Evolutionary conservation across 257 asterid genomes (phyloP).

Genomic region (Jacaranda copaia): DNA sequence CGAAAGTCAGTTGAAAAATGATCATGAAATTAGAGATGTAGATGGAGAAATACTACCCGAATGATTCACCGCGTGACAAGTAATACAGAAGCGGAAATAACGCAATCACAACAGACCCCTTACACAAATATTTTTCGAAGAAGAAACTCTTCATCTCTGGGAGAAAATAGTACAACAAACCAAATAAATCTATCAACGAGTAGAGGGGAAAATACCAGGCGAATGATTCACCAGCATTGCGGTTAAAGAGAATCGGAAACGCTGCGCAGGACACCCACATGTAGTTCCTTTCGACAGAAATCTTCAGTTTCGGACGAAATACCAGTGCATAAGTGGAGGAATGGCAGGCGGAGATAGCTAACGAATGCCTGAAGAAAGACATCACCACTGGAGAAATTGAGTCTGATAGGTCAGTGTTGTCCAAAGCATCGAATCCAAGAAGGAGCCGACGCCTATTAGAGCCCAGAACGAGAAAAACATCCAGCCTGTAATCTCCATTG

Average conservation of each 20-base stretch:
- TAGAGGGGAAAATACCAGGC: background rate
- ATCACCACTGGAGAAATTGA: conserved; percentile 3
- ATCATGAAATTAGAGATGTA: background rate
- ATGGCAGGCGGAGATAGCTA: background rate
- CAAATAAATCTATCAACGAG: background rate
- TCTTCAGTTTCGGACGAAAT: background rate
- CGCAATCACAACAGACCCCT: background rate
- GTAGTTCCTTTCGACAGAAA: background rate
- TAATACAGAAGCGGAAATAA: background rate
- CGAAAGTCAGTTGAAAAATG: background rate
- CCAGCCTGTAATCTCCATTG: conserved; percentile 14
- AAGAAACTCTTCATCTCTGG: background rate
- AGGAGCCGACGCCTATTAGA: background rate
- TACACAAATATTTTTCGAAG: background rate
- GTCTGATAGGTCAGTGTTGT: background rate
- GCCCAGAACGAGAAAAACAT: conserved; percentile 10
- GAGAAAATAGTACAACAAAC: background rate
- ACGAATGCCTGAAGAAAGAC: conserved; percentile 26
- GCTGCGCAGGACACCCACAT: background rate
- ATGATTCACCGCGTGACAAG: background rate
- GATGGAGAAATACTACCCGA: background rate
- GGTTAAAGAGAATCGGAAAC: background rate
- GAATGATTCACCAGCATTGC: background rate
- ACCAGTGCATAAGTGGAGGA: conserved; percentile 14
- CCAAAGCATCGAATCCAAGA: conserved; percentile 5